Percentiles rank a stretch among this genome's conserved stretches.
phyloP scores from a whole-genome alignment of 2,329 filamentous ascomycete species.

The Cryoendolithus antarcticus region DNA sequence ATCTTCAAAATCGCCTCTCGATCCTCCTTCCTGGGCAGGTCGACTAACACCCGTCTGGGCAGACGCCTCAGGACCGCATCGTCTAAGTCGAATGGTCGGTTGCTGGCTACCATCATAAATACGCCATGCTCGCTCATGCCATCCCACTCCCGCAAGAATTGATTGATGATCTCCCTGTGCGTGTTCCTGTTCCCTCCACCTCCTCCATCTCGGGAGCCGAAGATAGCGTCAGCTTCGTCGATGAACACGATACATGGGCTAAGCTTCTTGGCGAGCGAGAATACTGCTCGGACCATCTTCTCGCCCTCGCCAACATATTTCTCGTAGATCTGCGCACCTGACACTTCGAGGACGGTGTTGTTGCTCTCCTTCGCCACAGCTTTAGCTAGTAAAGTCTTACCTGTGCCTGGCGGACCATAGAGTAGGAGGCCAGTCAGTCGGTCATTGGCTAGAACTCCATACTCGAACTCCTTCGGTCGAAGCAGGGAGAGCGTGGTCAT shows the following conservation, averaged over 20 bases:
- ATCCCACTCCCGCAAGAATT: conserved; percentile 95
- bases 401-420: conserved; percentile 87
- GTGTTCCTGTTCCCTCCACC: conserved; percentile 53
- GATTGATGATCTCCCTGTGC: conserved; percentile 86
- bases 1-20: conserved; percentile 58
- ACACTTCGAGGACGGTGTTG: conserved; percentile 69
- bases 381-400: conserved; percentile 68
- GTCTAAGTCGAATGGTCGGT: conserved; percentile 88
- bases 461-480: conserved; percentile 87
- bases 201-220: conserved; percentile 54
- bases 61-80: conserved; percentile 70
- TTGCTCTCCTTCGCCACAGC: conserved; percentile 52
- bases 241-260: conserved; percentile 91
- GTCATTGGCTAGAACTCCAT: conserved; percentile 83
- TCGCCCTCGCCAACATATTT: conserved; percentile 95
- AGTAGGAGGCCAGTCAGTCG: conserved; percentile 87
- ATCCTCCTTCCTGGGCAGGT: conserved; percentile 56
- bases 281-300: conserved; percentile 89
- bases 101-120: conserved; percentile 97
- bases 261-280: conserved; percentile 80
- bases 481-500: conserved; percentile 78
- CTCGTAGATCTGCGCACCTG: conserved; percentile 82
- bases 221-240: conserved; percentile 88
- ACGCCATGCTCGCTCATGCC: conserved; percentile 68
- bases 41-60: conserved; percentile 60